Percentiles rank a stretch among this genome's conserved stretches.
Conservation (phyloP, 441 rosid species). For the Hypseocharis bilobata region DNA sequence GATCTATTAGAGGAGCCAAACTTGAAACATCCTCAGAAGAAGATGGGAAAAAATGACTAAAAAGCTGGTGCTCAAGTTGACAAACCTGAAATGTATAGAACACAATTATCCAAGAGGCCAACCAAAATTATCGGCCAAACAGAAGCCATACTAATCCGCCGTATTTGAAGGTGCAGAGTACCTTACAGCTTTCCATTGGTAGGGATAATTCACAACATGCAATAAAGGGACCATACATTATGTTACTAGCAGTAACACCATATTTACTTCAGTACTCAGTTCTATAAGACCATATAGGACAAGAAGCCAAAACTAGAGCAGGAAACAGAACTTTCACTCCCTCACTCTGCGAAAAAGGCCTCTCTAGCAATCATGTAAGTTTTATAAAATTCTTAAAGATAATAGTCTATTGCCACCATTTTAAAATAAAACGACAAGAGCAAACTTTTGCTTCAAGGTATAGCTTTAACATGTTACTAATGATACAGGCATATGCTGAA, state of each 20-base stretch:
- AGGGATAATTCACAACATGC: neutral
- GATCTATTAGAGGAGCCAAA: slow-evolving; percentile 86
- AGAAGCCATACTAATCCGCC: neutral
- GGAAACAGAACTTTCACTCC: neutral
- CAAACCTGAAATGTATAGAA: slow-evolving; percentile 56
- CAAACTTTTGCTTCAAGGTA: neutral
- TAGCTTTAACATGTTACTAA: too few relatives aligned
- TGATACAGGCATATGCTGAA: too few relatives aligned
- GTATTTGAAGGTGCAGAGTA: neutral
- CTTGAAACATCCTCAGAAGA: slow-evolving; percentile 75
- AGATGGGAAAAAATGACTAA: slow-evolving; percentile 87
- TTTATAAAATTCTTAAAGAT: neutral
- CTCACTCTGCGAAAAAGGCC: neutral
- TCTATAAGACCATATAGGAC: neutral
- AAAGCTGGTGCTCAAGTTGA: slow-evolving; percentile 91
- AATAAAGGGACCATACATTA: neutral
- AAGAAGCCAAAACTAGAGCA: neutral
- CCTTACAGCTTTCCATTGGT: neutral
- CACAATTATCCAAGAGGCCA: neutral
- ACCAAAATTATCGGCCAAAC: too few relatives aligned
- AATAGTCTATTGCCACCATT: neutral
- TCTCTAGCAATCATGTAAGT: neutral
- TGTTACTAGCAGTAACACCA: neutral
- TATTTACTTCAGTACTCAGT: too few relatives aligned
- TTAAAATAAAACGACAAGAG: neutral